Base-by-base conservation (phyloP, 805 yeast genomes). In the Candida chauliodis region DNA sequence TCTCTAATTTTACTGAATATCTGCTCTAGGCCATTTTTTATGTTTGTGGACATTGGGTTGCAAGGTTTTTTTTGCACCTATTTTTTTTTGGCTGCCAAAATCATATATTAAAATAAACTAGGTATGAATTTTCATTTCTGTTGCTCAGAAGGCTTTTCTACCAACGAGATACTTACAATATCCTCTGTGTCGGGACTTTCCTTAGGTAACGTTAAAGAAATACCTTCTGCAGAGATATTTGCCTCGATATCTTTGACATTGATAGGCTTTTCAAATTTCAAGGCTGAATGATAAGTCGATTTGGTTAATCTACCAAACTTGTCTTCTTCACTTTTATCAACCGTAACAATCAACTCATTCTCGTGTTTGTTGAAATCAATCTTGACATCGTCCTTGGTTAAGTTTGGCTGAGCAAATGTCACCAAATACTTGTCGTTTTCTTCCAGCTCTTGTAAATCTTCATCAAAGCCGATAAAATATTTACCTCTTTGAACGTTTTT, bases 251-350 rank as follows among this genome's bases (percentile, higher is more conserved):
- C 49, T 30, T 50, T 55, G 16, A 40, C 38, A 10, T 48, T 48
- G n/a, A 58, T 55, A 4, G 52, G 42, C 39, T 56, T 53, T 13
- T 49, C 56, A 35, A 57, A 57, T 10, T 39, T 42, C 11, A 53
- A 43, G 11, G 44, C 44, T 38, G 52, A 53, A 27, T 47, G 52
- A 29, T 44, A 54, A 18, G 44, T 44, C 22, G 49, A 46, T 2
- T 50, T 31, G 30, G 40, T 42, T 13, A 32, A 36, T 26, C 40
- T 47, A 11, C 38, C 47, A 34, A 40, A 40, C 18, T 37, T 15
- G 14, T 48, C 51, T 16, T 37, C 39, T 34, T 49, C 47, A 32
- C 46, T 48, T 19, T 29, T 34, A 9, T 30, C 35, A 18, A 51
- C 41, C 11, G 45, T 37, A 15, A 57, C 43, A n/a, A 46, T 46